Percentiles rank a stretch among this genome's conserved stretches.
These are phyloP conservation scores for Leccinum incarnatum DNA, from an alignment of 768 basidiomycete genomes.

Conservation along the genomic window DNA sequence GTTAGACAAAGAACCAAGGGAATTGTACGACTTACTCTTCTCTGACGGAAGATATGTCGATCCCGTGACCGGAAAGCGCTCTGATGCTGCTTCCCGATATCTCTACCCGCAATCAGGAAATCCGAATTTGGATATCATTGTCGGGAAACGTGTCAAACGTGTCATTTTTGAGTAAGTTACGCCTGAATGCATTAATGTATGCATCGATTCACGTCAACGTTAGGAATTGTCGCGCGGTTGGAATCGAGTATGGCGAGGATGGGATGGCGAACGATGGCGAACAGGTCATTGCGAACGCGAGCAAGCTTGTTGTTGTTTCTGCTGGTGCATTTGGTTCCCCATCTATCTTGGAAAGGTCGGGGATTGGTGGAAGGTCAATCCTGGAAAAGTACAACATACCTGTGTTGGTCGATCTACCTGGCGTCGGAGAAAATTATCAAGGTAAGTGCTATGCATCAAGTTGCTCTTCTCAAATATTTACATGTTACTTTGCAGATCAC, in stretches of 20 bases:
- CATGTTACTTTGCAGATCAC: background rate
- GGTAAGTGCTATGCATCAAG: constrained; percentile 31
- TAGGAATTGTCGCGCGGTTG: constrained; percentile 35
- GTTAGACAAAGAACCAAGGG: background rate
- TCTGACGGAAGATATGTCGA: constrained; percentile 47
- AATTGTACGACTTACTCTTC: background rate
- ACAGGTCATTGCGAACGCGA: constrained; percentile 24
- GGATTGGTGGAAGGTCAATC: constrained; percentile 57
- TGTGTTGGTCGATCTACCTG: constrained; percentile 18
- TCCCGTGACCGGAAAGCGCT: constrained; percentile 33
- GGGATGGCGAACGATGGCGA: background rate
- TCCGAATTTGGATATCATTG: constrained; percentile 29
- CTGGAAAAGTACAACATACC: constrained; percentile 47
- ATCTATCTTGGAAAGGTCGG: constrained; percentile 56
- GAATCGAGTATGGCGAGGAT: constrained; percentile 33
- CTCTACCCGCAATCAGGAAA: constrained; percentile 32
- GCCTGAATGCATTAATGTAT: background rate
- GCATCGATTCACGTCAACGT: background rate
- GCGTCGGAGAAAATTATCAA: constrained; percentile 27
- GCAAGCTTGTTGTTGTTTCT: constrained; percentile 44
- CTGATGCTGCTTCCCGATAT: constrained; percentile 31
- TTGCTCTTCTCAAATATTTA: background rate
- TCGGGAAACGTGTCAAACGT: constrained; percentile 17
- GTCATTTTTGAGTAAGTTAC: background rate
- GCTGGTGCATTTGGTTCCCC: constrained; percentile 56